Evolutionary conservation across 2,329 filamentous ascomycete species (phyloP).

Genomic region (Didymosphaeria variabile): DNA sequence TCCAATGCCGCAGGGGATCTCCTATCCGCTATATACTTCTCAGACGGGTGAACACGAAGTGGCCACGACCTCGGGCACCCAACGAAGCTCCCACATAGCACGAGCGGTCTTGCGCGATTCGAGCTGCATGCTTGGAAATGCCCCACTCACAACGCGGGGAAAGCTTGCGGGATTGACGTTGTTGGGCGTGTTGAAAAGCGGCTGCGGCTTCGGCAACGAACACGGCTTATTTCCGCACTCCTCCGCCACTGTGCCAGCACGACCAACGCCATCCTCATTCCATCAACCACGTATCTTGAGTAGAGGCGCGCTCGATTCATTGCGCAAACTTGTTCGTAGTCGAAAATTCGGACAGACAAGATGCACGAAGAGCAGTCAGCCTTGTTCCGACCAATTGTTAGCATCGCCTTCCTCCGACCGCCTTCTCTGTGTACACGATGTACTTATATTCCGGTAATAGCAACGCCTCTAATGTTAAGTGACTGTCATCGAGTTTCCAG

Average conservation of each 20-base stretch:
- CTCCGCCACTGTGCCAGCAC: background rate
- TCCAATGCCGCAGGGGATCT: background rate
- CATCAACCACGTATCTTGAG: background rate
- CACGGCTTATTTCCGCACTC: slow-evolving; percentile 12
- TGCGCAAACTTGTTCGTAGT: background rate
- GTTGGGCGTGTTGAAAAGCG: slow-evolving; percentile 9
- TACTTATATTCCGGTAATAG: too few relatives aligned
- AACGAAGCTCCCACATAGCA: background rate
- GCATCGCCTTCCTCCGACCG: too few relatives aligned
- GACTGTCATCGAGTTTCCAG: too few relatives aligned
- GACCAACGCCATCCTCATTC: background rate
- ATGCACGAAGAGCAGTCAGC: too few relatives aligned
- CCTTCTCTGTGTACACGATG: too few relatives aligned
- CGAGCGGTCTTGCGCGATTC: background rate
- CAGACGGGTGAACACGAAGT: background rate
- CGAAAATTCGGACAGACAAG: background rate
- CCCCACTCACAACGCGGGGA: slow-evolving; percentile 20
- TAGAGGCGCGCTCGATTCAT: background rate
- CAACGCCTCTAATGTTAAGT: too few relatives aligned
- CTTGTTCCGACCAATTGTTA: too few relatives aligned
- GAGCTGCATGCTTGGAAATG: slow-evolving; percentile 7
- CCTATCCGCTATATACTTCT: background rate
- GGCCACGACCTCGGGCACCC: slow-evolving; percentile 14
- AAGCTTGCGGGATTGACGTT: slow-evolving; percentile 1
- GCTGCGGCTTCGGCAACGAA: slow-evolving; percentile 14